phyloP scores from a whole-genome alignment of 306 rosid genomes.

The Acmispon strigosus region DNA sequence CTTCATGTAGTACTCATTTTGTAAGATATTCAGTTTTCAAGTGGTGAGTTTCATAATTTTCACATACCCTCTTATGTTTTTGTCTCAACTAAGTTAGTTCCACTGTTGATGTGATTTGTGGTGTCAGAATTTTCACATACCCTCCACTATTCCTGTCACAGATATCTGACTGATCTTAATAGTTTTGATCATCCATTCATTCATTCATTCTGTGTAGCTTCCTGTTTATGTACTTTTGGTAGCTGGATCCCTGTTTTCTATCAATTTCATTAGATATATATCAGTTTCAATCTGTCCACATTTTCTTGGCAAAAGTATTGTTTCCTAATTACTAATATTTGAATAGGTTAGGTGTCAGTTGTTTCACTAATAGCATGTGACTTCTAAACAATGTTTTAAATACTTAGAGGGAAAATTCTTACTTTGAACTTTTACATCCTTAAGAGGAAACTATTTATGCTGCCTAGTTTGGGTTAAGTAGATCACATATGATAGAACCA shows the following conservation, averaged over 20 bases:
- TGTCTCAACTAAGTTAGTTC: too few species aligned
- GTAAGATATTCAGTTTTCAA: slow-evolving; percentile 1
- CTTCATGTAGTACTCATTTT: slow-evolving; percentile 11
- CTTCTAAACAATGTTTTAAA: not conserved
- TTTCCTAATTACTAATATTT: not conserved
- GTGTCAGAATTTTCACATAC: not conserved
- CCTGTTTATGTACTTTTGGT: not conserved
- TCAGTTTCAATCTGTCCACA: not conserved
- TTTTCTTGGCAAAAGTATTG: not conserved
- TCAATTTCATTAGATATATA: not conserved
- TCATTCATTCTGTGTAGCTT: not conserved
- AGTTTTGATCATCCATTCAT: not conserved
- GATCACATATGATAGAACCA: not conserved
- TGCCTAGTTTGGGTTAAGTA: not conserved
- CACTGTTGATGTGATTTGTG: not conserved
- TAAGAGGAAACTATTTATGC: not conserved
- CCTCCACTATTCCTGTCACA: not conserved
- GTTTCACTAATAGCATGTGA: not conserved
- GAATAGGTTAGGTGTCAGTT: not conserved
- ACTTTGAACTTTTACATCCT: not conserved
- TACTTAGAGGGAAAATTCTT: not conserved
- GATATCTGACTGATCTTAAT: not conserved
- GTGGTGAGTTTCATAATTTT: not conserved
- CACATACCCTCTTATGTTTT: too few species aligned
- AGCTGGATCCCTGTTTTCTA: not conserved